A percentile compares a stretch with the other conserved stretches of the same genome.
Evolutionary conservation across 1,139 yeast genomes (phyloP).

Genomic region (Saccharomyces hybrid): DNA sequence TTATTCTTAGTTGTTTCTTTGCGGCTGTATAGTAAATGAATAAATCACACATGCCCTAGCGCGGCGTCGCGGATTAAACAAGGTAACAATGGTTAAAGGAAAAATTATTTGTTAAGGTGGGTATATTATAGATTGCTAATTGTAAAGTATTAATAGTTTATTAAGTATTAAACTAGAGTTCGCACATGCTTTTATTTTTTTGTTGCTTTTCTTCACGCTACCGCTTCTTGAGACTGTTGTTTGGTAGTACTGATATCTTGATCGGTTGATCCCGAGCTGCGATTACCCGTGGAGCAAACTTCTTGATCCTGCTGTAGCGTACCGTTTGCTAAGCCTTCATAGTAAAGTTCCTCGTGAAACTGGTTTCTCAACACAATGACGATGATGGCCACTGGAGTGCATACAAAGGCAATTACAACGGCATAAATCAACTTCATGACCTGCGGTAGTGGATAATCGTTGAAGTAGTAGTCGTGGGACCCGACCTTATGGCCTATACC

Average conservation of each 20-base stretch:
- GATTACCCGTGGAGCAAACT: background rate
- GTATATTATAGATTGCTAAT: background rate
- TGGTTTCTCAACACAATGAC: constrained; percentile 17
- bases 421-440: constrained; percentile 20
- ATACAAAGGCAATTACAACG: constrained; percentile 15
- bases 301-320: background rate
- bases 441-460: constrained; percentile 21
- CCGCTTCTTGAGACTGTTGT: background rate
- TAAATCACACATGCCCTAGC: background rate
- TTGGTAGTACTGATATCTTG: background rate
- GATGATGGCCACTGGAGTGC: constrained; percentile 17
- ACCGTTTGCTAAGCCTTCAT: background rate
- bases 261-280: background rate
- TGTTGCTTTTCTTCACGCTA: background rate
- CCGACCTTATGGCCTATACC: constrained; percentile 16
- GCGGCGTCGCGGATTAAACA: background rate
- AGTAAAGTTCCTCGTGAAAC: constrained; percentile 8
- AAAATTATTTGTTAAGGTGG: background rate
- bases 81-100: background rate
- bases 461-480: constrained; percentile 15
- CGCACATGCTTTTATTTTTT: background rate
- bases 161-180: background rate
- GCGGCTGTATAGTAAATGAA: background rate
- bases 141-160: background rate
- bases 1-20: background rate